Base-by-base conservation (phyloP, 2,329 filamentous ascomycete species). In the Diaporthe australafricana region DNA sequence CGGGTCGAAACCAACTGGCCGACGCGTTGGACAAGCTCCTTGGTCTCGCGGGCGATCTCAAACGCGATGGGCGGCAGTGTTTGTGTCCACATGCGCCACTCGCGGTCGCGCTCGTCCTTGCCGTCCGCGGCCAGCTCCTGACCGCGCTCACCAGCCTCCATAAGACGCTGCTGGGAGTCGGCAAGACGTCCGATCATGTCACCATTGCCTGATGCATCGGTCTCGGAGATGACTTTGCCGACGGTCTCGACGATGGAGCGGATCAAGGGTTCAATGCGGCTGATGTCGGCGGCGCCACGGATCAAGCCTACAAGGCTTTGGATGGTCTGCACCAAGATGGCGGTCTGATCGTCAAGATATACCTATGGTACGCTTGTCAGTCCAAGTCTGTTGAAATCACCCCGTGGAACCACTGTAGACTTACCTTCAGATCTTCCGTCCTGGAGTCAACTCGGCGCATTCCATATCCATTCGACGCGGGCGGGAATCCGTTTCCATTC, bases 51-150 rank as follows among this genome's bases (percentile, higher is more conserved):
- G 8, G 93, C 94, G 79, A 96, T 92, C 81, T 94, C 93, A 81
- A 97, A 97, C n/a, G 94, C 94, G 76, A 96, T 91, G 2, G 94
- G 94, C 14, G 94, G 94, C 65, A 97, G 83, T 35, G 89, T 91
- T 80, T 92, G 91, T 69, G 88, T 92, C 85, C 92, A 92, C 78
- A 87, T 85, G 74, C 86, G 86, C 89, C 89, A 91, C 74, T 89
- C 86, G 73, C 86, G 83, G 68, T 87, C 85, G 52, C 86, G 85
- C 57, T 88, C 83, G 50, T 85, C 84, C 20, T 85, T 82, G 60
- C 86, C 87, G 3, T 86, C 81, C 45, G 81, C 86, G 9, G 86
- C 88, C 32, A 92, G 87, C 11, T 89, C 87, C 75, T 88, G 84
- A 32, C 91, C 92, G 45, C 88, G 89, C 45, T 89, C 83, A 70